Conservation (phyloP, 2,329 filamentous ascomycete species). For the Dactylellina haptotyla region DNA sequence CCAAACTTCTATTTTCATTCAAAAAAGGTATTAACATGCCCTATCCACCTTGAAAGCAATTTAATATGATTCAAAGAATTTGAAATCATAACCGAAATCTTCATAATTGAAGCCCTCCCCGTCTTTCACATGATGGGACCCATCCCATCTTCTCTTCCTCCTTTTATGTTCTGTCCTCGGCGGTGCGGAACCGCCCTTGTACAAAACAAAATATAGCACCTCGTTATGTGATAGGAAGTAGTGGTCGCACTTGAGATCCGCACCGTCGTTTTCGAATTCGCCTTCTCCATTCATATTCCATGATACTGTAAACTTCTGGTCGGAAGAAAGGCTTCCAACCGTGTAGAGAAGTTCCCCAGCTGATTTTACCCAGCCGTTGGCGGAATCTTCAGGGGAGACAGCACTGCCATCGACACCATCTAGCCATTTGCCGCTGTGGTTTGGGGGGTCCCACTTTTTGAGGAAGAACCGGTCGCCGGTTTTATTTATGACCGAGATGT, state of each 20-base stretch:
- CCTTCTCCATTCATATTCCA: neutral
- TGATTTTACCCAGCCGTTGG: neutral
- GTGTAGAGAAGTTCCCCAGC: neutral
- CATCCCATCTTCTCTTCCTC: neutral
- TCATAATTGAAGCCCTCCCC: no score
- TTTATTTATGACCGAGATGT: neutral
- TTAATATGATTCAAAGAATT: no score
- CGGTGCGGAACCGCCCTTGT: neutral
- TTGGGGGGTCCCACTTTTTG: neutral
- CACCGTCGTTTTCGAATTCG: neutral
- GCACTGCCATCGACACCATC: neutral
- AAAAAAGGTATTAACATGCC: no score
- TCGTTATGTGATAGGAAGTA: neutral
- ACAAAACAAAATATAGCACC: neutral
- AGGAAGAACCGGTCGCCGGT: neutral
- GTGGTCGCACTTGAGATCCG: neutral
- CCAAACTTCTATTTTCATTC: no score
- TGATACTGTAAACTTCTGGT: neutral
- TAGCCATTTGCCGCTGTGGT: neutral
- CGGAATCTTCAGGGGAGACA: neutral
- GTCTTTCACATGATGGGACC: no score
- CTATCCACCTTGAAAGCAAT: no score
- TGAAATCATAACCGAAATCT: no score
- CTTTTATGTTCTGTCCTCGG: neutral
- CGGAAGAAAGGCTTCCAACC: neutral